phyloP scores from a whole-genome alignment of 2,329 filamentous ascomycete species.

The Akanthomyces uredinophilus region DNA sequence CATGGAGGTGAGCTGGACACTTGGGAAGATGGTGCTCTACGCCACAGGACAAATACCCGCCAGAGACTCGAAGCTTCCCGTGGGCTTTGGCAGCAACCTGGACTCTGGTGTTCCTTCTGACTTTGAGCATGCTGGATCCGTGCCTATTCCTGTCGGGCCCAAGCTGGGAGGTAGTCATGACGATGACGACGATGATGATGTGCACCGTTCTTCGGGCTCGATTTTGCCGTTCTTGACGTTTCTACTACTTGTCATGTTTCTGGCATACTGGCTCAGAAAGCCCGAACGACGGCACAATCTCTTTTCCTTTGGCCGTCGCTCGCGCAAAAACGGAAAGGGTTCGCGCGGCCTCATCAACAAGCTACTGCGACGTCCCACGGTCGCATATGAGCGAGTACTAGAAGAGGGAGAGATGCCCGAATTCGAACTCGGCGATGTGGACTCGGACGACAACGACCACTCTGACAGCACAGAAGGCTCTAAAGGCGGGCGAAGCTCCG shows the following conservation, averaged over 20 bases:
- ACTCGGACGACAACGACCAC: constrained; percentile 59
- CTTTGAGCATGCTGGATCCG: constrained; percentile 76
- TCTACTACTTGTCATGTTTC: constrained; percentile 63
- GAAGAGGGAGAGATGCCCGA: constrained; percentile 72
- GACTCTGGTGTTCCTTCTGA: constrained; percentile 60
- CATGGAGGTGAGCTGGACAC: constrained; percentile 92
- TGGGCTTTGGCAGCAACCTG: constrained; percentile 90
- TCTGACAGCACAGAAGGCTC: constrained; percentile 58
- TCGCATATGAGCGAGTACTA: constrained; percentile 75
- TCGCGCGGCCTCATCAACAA: constrained; percentile 51
- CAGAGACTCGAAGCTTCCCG: constrained; percentile 55
- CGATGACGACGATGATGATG: constrained; percentile 47
- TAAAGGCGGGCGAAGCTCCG: constrained; percentile 55
- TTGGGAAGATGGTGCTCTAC: constrained; percentile 94
- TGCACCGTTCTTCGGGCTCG: constrained; percentile 64
- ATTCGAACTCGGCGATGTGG: constrained; percentile 70
- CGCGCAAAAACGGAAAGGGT: constrained; percentile 39
- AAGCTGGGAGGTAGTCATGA: constrained; percentile 23
- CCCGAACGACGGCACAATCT: constrained; percentile 59
- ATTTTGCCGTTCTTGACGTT: constrained; percentile 52
- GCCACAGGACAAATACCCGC: constrained; percentile 82
- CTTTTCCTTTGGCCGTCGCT: constrained; percentile 24
- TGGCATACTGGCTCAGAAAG: constrained; percentile 70
- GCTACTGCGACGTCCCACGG: constrained; percentile 55
- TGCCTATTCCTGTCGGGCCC: constrained; percentile 25